A percentile compares a stretch with the other conserved stretches of the same genome.
phyloP scores from a whole-genome alignment of 169 alveolate genomes.

The Amoebophrya sp. region DNA sequence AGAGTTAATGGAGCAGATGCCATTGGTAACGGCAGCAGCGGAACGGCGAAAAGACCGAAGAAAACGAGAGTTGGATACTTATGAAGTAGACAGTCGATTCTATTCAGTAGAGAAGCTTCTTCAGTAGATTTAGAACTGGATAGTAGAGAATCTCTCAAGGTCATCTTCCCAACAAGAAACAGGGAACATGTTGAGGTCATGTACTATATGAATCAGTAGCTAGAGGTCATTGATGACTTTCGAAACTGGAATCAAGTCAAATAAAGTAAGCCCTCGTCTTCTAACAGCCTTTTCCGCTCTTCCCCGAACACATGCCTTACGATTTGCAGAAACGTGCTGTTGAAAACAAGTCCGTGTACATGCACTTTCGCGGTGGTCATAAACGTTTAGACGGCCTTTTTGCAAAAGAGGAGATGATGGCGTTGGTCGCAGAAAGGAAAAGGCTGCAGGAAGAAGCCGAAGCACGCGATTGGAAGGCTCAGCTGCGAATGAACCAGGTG shows the following conservation, averaged over 20 bases:
- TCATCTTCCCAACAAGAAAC: too few species aligned
- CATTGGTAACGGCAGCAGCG: background rate
- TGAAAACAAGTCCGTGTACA: background rate
- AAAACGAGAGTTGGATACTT: background rate
- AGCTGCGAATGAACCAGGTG: slow-evolving; percentile 16
- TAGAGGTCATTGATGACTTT: too few species aligned
- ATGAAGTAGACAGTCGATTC: too few species aligned
- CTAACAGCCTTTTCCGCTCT: background rate
- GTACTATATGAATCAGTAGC: too few species aligned
- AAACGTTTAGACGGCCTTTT: background rate
- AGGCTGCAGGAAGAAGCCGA: slow-evolving; percentile 14
- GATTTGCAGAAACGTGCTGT: background rate
- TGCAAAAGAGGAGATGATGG: background rate
- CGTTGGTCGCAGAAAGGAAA: background rate
- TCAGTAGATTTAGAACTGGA: too few species aligned
- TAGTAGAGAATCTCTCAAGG: too few species aligned
- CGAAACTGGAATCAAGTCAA: too few species aligned
- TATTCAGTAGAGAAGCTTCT: too few species aligned
- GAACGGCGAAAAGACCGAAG: background rate
- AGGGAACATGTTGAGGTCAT: too few species aligned
- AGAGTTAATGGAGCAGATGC: background rate
- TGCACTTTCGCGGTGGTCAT: background rate
- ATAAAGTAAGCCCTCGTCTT: too few species aligned
- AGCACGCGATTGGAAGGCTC: slow-evolving; percentile 3
- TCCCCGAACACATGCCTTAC: background rate